A percentile compares a stretch with the other conserved stretches of the same genome.
Evolutionary conservation across 805 yeast species (phyloP).

Genomic region (Grigorovia jiainica): DNA sequence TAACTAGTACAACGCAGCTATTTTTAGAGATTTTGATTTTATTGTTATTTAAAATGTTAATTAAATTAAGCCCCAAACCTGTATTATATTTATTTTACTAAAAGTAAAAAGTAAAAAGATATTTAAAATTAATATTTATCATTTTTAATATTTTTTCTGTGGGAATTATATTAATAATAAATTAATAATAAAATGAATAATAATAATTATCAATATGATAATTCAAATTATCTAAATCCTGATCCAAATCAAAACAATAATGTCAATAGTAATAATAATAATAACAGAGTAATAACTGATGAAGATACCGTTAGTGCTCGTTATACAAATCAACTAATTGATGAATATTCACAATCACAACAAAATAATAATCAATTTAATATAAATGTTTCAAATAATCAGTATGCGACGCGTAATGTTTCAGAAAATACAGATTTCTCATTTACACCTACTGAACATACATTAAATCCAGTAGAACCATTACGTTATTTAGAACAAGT

Average conservation of each 20-base stretch:
- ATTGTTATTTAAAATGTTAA: too few relatives aligned
- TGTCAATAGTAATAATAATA: neutral
- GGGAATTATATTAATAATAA: neutral
- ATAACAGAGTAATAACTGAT: neutral
- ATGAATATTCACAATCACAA: neutral
- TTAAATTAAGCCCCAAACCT: neutral
- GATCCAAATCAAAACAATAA: neutral
- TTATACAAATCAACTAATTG: conserved; percentile 1
- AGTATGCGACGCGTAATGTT: neutral
- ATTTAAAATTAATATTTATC: too few relatives aligned
- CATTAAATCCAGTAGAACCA: neutral
- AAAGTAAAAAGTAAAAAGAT: too few relatives aligned
- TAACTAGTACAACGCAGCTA: neutral
- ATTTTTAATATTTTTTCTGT: too few relatives aligned
- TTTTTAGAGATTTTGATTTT: neutral
- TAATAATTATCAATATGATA: neutral
- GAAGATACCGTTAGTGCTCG: conserved; percentile 1
- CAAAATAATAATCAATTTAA: neutral
- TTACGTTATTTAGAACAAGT: neutral
- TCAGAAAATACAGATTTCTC: neutral
- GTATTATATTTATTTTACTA: neutral
- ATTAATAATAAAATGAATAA: neutral
- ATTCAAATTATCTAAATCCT: neutral
- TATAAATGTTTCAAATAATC: neutral
- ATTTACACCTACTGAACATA: neutral